Evolutionary conservation across 164 flowering plant species (phyloP), one percentile per base, ranked within the genome.

Genomic region (Magnolia changhungtana): DNA sequence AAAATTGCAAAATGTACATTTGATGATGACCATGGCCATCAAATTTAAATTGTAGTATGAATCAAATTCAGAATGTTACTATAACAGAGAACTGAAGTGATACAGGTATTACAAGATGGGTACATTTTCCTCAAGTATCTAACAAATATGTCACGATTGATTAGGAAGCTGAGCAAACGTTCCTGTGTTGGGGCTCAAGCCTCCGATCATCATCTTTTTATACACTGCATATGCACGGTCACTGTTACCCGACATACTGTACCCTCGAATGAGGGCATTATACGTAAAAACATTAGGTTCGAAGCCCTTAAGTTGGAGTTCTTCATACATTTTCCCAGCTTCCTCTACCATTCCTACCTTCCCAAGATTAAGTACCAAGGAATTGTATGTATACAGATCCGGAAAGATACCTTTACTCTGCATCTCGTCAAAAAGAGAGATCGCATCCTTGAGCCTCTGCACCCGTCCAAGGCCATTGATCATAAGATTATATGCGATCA

Each of bases 91-190:
- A 4, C 29, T 52, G 58, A 52, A 52, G 58, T 52, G 58, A 52
- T 52, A 52, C 58, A 52, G 58, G 11, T 10, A 55, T 16, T 10
- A 55, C 61, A 55, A 16, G 61, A 55, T 55, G 18, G 0, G 13
- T 55, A 55, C 61, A 55, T 55, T 16, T 55, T 16, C 13, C 13
- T 55, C 61, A 10, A 10, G 13, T 55, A 16, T 55, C 61, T 55
- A 10, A 69, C 55, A n/a, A 29, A 27, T 3, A 37, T 59, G 29
- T 65, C 69, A 45, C n/a, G 86, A 68, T 81, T 85, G 83, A 81
- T 91, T 94, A 74, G 98, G 98, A 72, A 96, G 96, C 80, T 92
- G 94, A 2, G 92, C 92, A 86, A 89, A 88, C 61, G 99, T 96
- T 74, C 87, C 94, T 11, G 75, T 76, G 78, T 94, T 94, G 27